Evolutionary conservation across 345 rosid genomes (phyloP), one percentile per base, ranked within the genome.

Genomic region (Euphorbia lathyris): DNA sequence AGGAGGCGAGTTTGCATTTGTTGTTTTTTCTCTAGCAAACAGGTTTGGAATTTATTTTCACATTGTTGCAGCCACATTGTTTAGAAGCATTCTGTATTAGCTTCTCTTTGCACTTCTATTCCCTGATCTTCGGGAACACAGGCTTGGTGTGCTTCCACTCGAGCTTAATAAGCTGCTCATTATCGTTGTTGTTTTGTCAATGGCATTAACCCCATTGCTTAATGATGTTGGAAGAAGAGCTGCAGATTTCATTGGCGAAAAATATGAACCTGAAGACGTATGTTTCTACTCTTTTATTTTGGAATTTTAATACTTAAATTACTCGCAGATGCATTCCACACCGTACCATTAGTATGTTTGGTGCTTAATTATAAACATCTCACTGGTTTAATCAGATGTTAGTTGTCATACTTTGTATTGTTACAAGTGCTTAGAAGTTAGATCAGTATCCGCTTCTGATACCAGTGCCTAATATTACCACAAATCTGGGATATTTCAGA

Each of bases 1-100:
- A 77, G 98, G 98, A 83, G 98, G 98, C 42, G 97, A 94, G 80
- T 94, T 94, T 65, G 98, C 89, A 38, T 94, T 94, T 42, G 97
- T 94, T 38, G 98, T 94, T 20, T 94, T 94, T 76, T 91, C 97
- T 78, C 79, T 94, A 52, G 97, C 98, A 58, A 94, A 94, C 88
- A 84, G 96, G 98, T 91, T 51, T 9, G 80, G 69, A 58, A 22
- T 26, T 40, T 32, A 58, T 30, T 75, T 27, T 66, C 45, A 65
- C 30, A 26, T 10, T 67, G 17, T 29, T 63, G 64, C 67, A 70
- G 36, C 66, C 75, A 73, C 68, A 52, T 23, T 66, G 51, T 40
- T 40, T 40, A 64, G 45, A 61, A 45, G 51, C 64, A 43, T 45
- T 51, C 55, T 45, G 55, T 20, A 27, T 55, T 30, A 47, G 12